A percentile compares a stretch with the other conserved stretches of the same genome.
Conservation (phyloP, 306 rosid species). For the Lithocarpus polystachyus region DNA sequence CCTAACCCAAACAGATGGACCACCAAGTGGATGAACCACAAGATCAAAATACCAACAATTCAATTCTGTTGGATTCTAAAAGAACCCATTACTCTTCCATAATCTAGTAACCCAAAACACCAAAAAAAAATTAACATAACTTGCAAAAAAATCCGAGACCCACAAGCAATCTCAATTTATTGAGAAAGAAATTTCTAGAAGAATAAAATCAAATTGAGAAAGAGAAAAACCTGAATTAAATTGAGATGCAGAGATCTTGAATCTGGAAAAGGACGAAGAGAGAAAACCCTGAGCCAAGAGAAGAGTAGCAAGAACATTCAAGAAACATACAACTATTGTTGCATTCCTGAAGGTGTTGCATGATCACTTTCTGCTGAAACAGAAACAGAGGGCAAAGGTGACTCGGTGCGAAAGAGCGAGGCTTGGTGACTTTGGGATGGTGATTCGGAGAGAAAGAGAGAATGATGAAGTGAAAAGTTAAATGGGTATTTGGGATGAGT, state of each 20-base stretch:
- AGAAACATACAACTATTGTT: constrained; percentile 66
- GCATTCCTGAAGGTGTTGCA: constrained; percentile 91
- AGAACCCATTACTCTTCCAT: constrained; percentile 1
- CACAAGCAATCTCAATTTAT: constrained; percentile 11
- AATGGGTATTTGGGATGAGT: no score
- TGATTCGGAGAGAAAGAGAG: no score
- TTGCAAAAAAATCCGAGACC: constrained; percentile 21
- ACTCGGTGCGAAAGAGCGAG: no score
- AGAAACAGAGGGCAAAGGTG: no score
- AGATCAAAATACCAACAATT: background rate
- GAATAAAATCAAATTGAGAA: background rate
- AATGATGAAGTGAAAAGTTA: no score
- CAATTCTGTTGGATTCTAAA: background rate
- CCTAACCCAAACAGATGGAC: background rate
- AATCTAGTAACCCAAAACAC: background rate
- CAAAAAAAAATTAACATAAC: background rate
- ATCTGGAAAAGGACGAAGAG: constrained; percentile 59
- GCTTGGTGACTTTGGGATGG: no score
- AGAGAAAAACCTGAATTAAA: constrained; percentile 43
- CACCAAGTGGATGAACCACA: background rate
- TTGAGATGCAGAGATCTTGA: constrained; percentile 36
- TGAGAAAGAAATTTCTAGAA: background rate
- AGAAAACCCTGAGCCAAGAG: constrained; percentile 78
- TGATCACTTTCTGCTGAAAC: no score
- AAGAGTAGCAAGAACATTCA: constrained; percentile 58